Conservation (phyloP, 2,329 filamentous ascomycete species). For the Trichoderma semiorbis region DNA sequence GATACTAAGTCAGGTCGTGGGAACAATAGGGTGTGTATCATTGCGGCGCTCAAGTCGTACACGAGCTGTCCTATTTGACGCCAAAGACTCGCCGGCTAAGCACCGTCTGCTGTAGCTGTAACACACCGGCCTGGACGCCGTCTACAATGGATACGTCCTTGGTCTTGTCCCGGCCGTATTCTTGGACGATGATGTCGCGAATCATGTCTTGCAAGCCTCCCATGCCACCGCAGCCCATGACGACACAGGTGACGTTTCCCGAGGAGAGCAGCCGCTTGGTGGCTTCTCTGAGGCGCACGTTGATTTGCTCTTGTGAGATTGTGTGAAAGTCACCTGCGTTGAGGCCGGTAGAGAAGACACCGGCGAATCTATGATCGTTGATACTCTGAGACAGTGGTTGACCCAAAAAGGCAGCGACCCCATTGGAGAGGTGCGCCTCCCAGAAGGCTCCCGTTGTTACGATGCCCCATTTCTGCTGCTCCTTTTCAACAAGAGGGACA, state of each 20-base stretch:
- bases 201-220: slow-evolving; percentile 78
- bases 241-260: slow-evolving; percentile 62
- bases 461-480: slow-evolving; percentile 64
- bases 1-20: neutral
- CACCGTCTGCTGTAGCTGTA: slow-evolving; percentile 56
- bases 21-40: neutral
- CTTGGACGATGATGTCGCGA: slow-evolving; percentile 61
- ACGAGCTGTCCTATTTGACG: slow-evolving; percentile 3
- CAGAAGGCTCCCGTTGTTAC: slow-evolving; percentile 84
- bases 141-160: slow-evolving; percentile 62
- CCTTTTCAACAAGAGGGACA: slow-evolving; percentile 34
- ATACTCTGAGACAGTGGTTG: slow-evolving; percentile 20
- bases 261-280: slow-evolving; percentile 61
- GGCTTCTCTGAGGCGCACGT: slow-evolving; percentile 63
- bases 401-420: slow-evolving; percentile 63
- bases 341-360: slow-evolving; percentile 78
- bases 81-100: slow-evolving; percentile 41
- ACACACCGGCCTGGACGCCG: slow-evolving; percentile 68
- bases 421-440: slow-evolving; percentile 67
- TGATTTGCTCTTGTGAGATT: slow-evolving; percentile 61
- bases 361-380: slow-evolving; percentile 58
- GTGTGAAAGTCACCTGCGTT: slow-evolving; percentile 77
- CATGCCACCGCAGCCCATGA: slow-evolving; percentile 91
- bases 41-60: neutral
- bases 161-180: slow-evolving; percentile 27